A percentile compares a stretch with the other conserved stretches of the same genome.
Conservation (phyloP, 441 rosid genomes). For the Populus hybrid region DNA sequence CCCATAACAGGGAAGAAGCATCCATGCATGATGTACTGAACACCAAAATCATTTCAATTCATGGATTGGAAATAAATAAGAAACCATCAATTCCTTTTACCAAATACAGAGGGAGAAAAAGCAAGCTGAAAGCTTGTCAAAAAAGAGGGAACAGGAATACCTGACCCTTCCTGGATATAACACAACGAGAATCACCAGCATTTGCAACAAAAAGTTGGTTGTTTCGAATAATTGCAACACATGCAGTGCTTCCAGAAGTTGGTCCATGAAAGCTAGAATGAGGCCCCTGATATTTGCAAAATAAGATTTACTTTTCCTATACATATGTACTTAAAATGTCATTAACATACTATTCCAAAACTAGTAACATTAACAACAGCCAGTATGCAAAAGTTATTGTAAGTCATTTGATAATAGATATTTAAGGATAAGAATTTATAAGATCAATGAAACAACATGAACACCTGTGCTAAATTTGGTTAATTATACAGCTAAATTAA, state of each 20-base stretch:
- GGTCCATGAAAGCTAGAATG: conserved; percentile 86
- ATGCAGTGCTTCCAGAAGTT: conserved; percentile 75
- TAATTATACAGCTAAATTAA: neutral
- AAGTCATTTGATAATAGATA: neutral
- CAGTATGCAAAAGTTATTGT: neutral
- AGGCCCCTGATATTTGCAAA: conserved; percentile 57
- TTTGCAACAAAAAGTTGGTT: conserved; percentile 74
- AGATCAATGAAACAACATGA: neutral
- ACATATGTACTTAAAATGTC: neutral
- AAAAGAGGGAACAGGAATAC: conserved; percentile 30
- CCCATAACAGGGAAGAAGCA: neutral
- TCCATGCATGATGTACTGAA: neutral
- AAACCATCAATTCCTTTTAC: neutral
- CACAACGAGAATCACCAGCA: conserved; percentile 95
- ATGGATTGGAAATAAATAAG: neutral
- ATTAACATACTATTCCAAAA: neutral
- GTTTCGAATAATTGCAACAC: conserved; percentile 66
- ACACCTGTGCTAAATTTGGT: neutral
- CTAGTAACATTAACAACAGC: neutral
- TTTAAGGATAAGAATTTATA: neutral
- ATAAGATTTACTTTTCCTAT: neutral
- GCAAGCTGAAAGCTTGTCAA: neutral
- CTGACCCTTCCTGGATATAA: conserved; percentile 83
- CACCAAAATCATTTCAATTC: neutral
- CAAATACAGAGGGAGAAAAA: neutral